phyloP scores from a whole-genome alignment of 331 rosid genomes.

The Phaseolus coccineus region DNA sequence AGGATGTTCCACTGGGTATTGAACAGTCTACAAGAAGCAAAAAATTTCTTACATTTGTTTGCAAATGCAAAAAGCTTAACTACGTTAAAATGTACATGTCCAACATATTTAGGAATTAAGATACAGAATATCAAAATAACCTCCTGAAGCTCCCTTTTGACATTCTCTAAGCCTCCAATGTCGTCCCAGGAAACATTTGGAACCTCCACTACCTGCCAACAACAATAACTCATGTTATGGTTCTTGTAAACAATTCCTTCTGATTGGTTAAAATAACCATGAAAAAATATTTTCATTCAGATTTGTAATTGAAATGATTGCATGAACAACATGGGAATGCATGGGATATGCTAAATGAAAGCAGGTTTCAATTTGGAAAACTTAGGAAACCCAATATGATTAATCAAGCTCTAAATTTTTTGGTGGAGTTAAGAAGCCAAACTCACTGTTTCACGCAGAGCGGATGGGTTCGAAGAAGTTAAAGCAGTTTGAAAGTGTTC shows the following conservation, averaged over 20 bases:
- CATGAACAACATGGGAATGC: not conserved
- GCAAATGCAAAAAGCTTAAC: not conserved
- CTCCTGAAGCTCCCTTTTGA: conserved; percentile 72
- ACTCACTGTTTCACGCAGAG: conserved; percentile 75
- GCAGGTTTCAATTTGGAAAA: not conserved
- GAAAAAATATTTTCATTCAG: conserved; percentile 1
- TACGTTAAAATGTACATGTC: not conserved
- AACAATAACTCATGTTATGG: conserved; percentile 25
- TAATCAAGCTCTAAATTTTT: not conserved
- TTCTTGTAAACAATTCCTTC: conserved; percentile 10
- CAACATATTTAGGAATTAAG: not conserved
- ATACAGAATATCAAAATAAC: conserved; percentile 41
- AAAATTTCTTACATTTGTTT: not conserved
- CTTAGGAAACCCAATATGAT: conserved; percentile 10
- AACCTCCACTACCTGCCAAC: conserved; percentile 66
- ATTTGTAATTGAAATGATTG: not conserved
- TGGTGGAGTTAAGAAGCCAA: conserved; percentile 4
- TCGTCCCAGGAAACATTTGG: conserved; percentile 70
- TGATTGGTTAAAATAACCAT: not conserved
- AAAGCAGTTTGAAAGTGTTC: conserved; percentile 67
- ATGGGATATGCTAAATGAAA: conserved; percentile 11
- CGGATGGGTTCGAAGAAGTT: conserved; percentile 64
- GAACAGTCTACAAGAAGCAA: conserved; percentile 58
- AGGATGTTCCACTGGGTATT: conserved; percentile 74
- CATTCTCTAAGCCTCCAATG: conserved; percentile 64